A percentile compares a stretch with the other conserved stretches of the same genome.
phyloP scores from a whole-genome alignment of 495 filamentous ascomycete genomes.

The Xylaria grammica region DNA sequence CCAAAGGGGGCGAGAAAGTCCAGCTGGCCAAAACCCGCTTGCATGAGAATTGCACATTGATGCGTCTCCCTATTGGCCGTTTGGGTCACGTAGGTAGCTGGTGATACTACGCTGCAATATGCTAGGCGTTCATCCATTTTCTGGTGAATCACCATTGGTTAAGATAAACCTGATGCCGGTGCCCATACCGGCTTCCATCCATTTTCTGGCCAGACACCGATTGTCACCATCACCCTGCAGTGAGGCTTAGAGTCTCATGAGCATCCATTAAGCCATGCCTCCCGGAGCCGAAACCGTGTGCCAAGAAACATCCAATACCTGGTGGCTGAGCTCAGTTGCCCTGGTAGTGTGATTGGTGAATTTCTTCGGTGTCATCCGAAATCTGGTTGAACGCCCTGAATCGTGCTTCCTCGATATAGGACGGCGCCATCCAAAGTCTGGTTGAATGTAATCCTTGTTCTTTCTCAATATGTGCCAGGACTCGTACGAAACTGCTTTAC shows the following conservation, averaged over 20 bases:
- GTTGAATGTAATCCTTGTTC: no score
- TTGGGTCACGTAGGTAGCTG: no score
- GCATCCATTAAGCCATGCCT: neutral
- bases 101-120: neutral
- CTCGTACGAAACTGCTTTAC: no score
- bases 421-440: constrained; percentile 3
- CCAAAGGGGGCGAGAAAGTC: no score
- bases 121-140: neutral
- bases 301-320: neutral
- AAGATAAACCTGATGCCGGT: neutral
- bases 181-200: neutral
- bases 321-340: neutral
- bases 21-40: neutral
- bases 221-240: no score
- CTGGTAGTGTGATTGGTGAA: neutral
- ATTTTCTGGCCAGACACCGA: constrained; percentile 2
- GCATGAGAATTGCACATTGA: neutral
- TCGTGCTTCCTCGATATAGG: neutral
- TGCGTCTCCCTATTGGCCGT: neutral
- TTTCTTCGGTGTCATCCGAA: neutral
- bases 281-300: no score
- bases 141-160: constrained; percentile 1
- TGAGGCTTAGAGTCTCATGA: neutral
- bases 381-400: neutral
- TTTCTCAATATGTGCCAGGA: no score